Evolutionary conservation across 2,329 filamentous ascomycete species (phyloP), one percentile per base, ranked within the genome.

Genomic region (Dothideomycetes sp.): DNA sequence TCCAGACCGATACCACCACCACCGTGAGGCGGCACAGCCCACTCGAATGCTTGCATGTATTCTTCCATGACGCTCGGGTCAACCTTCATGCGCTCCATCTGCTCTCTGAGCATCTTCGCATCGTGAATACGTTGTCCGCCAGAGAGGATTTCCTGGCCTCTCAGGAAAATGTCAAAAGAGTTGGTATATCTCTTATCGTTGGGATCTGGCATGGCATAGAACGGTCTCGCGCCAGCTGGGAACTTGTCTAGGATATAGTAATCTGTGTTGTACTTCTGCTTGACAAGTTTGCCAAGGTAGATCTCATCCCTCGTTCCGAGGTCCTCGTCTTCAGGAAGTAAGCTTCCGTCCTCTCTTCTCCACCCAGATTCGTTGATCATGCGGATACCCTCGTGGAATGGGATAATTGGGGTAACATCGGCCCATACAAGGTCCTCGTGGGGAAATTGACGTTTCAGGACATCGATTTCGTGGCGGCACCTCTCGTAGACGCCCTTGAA

Each of bases 221-320:
- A 94, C 0, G 88, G 88, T 32, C 88, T 77, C 2, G 84, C 88
- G 5, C 77, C 80, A 16, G 76, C 68, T 1, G 88, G 88, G 66
- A 95, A 95, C 55, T 93, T 94, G 70, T 95, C 88, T 31, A 95
- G 72, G 46, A 95, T 81, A 61, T 91, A 95, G 65, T 93, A 94
- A 53, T 95, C 88, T 1, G 88, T 93, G 40, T 76, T 70, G 53
- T 82, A 91, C 63, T 88, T 87, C 55, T 93, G 77, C 62, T 84
- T 89, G 53, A 95, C 77, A 12, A 95, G 66, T 53, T 84, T 70
- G 8, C 89, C 88, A 1, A 95, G 73, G 11, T 84, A 79, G 17
- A 93, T 88, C 63, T 95, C 88, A 44, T 91, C 85, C 15, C 83
- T 73, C 0, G 88, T 95, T 34, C 79, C 78, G 17, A 95, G 67